Conservation (phyloP, 148 eudicot species). For the Simmondsia chinensis region DNA sequence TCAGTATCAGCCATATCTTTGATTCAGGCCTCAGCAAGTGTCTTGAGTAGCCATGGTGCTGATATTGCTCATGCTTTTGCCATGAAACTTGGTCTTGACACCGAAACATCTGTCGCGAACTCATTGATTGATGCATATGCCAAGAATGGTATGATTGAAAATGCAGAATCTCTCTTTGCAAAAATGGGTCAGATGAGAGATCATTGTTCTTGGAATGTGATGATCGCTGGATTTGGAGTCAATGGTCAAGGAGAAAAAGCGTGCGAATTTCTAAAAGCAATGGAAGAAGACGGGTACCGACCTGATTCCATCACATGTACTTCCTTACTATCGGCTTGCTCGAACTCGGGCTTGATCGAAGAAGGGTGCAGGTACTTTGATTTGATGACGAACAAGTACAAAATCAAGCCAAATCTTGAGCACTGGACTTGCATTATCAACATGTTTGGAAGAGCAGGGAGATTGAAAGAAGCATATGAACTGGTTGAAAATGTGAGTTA, state of each 20-base stretch:
- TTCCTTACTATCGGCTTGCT: slow-evolving; percentile 26
- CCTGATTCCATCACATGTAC: slow-evolving; percentile 36
- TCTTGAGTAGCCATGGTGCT: slow-evolving; percentile 8
- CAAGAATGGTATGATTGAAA: slow-evolving; percentile 22
- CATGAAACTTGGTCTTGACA: slow-evolving; percentile 19
- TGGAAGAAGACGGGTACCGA: slow-evolving; percentile 21
- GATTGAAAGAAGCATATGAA: slow-evolving; percentile 27
- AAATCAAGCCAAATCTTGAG: slow-evolving; percentile 24
- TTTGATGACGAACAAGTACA: slow-evolving; percentile 19
- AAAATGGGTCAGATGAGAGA: slow-evolving; percentile 25
- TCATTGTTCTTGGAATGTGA: slow-evolving; percentile 34
- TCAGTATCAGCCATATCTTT: slow-evolving; percentile 20
- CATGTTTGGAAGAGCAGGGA: slow-evolving; percentile 32
- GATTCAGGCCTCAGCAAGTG: slow-evolving; percentile 20
- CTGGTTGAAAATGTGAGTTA: slow-evolving; percentile 7
- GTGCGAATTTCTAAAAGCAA: slow-evolving; percentile 15
- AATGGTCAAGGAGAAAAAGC: slow-evolving; percentile 31
- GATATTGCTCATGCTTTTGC: slow-evolving; percentile 16
- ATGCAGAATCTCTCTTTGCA: slow-evolving; percentile 17
- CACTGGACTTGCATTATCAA: slow-evolving; percentile 40
- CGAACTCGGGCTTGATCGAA: slow-evolving; percentile 28
- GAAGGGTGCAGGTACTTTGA: slow-evolving; percentile 28
- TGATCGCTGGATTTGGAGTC: slow-evolving; percentile 36
- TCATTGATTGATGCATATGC: slow-evolving; percentile 34
- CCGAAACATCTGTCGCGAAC: slow-evolving; percentile 21